These are phyloP conservation scores for Mytilinidion resinicola DNA, from an alignment of 495 filamentous ascomycete genomes.

Conservation along the genomic window DNA sequence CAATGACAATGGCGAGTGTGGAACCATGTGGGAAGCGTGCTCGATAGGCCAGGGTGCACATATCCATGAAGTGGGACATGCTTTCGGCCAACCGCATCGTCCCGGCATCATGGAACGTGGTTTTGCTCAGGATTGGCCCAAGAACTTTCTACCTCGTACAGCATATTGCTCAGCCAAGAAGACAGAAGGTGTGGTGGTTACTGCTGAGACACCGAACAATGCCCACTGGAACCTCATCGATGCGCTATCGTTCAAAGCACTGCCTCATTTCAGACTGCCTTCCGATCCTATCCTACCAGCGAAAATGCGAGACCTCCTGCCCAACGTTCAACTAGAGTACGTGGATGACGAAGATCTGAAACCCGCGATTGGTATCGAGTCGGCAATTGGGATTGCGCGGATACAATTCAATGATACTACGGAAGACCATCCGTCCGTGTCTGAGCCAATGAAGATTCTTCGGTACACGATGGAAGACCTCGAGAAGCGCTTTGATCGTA, in stretches of 20 bases:
- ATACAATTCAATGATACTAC: slow-evolving; percentile 6
- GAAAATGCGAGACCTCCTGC: not conserved
- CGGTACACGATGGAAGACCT: slow-evolving; percentile 12
- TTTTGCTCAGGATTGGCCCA: slow-evolving; percentile 37
- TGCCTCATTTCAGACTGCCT: slow-evolving; percentile 37
- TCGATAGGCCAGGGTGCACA: slow-evolving; percentile 41
- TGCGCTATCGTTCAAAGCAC: slow-evolving; percentile 31
- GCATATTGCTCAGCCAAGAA: slow-evolving; percentile 12
- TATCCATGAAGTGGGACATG: slow-evolving; percentile 40
- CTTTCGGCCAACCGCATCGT: slow-evolving; percentile 38
- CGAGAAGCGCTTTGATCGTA: slow-evolving; percentile 15
- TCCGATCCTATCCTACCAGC: slow-evolving; percentile 22
- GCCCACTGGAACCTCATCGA: slow-evolving; percentile 38
- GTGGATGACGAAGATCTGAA: slow-evolving; percentile 11
- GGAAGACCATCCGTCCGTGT: slow-evolving; percentile 9
- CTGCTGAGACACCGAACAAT: slow-evolving; percentile 21
- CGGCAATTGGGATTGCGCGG: slow-evolving; percentile 5
- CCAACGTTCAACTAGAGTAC: not conserved
- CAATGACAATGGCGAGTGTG: slow-evolving; percentile 40
- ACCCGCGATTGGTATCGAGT: slow-evolving; percentile 7
- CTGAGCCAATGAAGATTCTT: slow-evolving; percentile 6
- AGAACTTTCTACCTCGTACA: slow-evolving; percentile 31
- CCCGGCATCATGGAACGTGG: slow-evolving; percentile 39
- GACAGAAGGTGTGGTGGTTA: slow-evolving; percentile 11
- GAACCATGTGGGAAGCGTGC: slow-evolving; percentile 38